These are phyloP conservation scores for Citrus hindsii DNA, from an alignment of 345 rosid species.

Conservation along the genomic window DNA sequence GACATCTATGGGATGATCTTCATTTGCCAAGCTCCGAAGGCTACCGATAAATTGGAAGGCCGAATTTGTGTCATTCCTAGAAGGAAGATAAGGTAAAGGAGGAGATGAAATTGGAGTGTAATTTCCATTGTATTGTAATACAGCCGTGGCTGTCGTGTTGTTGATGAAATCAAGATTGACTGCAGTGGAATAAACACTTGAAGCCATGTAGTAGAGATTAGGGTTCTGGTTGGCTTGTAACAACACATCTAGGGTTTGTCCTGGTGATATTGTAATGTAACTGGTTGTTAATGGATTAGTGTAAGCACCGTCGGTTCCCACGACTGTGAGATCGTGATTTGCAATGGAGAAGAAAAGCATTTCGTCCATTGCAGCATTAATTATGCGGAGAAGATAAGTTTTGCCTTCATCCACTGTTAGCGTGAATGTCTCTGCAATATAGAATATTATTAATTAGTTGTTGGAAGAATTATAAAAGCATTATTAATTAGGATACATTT, in stretches of 20 bases:
- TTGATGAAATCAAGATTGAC: slow-evolving; percentile 13
- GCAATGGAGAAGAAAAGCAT: slow-evolving; percentile 36
- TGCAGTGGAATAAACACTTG: slow-evolving; percentile 34
- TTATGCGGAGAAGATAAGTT: slow-evolving; percentile 38
- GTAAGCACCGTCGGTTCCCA: slow-evolving; percentile 47
- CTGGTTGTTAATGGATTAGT: slow-evolving; percentile 32
- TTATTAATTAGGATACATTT: too few relatives aligned
- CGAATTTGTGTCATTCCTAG: slow-evolving; percentile 31
- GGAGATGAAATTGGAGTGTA: slow-evolving; percentile 13
- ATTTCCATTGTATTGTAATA: slow-evolving; percentile 31
- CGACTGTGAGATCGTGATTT: slow-evolving; percentile 37
- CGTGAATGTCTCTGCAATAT: slow-evolving; percentile 32
- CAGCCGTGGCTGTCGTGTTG: slow-evolving; percentile 39
- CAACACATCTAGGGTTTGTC: slow-evolving; percentile 53
- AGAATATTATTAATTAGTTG: neutral
- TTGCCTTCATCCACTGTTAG: slow-evolving; percentile 31
- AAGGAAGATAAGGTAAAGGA: slow-evolving; percentile 41
- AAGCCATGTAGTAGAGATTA: slow-evolving; percentile 41
- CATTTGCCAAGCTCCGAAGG: slow-evolving; percentile 20
- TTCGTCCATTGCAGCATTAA: slow-evolving; percentile 30
- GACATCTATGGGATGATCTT: slow-evolving; percentile 28
- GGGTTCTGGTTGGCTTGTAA: slow-evolving; percentile 40
- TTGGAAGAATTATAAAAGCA: too few relatives aligned
- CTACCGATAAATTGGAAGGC: slow-evolving; percentile 19
- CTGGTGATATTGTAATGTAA: slow-evolving; percentile 50